phyloP scores from a whole-genome alignment of 2,329 filamentous ascomycete species.

The Fusarium globosum region DNA sequence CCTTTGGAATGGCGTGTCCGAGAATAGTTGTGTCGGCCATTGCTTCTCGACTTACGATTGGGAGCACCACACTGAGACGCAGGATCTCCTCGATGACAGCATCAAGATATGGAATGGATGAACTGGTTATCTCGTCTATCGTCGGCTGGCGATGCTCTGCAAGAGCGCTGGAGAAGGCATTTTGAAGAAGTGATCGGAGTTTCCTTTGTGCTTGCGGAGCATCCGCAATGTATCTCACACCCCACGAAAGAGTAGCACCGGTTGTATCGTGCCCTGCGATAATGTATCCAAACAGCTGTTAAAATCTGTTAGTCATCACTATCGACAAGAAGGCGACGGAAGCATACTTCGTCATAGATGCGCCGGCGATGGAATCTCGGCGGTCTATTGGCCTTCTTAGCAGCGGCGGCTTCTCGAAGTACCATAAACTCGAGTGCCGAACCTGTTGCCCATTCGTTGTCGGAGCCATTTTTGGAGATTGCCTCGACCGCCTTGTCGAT shows the following conservation, averaged over 20 bases:
- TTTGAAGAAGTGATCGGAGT: background rate
- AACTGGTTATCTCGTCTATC: background rate
- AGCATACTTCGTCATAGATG: background rate
- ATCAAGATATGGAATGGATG: background rate
- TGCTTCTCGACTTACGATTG: background rate
- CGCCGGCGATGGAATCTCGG: background rate
- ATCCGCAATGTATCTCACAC: background rate
- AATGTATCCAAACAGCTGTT: background rate
- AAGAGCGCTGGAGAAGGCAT: background rate
- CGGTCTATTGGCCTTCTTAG: background rate
- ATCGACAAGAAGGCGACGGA: background rate
- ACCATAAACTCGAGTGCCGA: background rate
- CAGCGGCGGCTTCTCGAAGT: background rate
- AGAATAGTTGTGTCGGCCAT: background rate
- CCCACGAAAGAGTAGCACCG: background rate
- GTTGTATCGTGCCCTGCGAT: background rate
- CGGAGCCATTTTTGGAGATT: background rate
- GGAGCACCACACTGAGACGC: background rate
- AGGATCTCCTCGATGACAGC: background rate
- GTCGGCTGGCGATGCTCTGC: background rate
- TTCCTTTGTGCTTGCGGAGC: background rate
- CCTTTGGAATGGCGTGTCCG: background rate
- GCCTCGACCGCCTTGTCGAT: background rate
- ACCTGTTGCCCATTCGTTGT: background rate
- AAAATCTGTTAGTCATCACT: too few species aligned